These are phyloP conservation scores for Colletotrichum echinochloae DNA, from an alignment of 2,329 filamentous ascomycete genomes.

Conservation along the genomic window DNA sequence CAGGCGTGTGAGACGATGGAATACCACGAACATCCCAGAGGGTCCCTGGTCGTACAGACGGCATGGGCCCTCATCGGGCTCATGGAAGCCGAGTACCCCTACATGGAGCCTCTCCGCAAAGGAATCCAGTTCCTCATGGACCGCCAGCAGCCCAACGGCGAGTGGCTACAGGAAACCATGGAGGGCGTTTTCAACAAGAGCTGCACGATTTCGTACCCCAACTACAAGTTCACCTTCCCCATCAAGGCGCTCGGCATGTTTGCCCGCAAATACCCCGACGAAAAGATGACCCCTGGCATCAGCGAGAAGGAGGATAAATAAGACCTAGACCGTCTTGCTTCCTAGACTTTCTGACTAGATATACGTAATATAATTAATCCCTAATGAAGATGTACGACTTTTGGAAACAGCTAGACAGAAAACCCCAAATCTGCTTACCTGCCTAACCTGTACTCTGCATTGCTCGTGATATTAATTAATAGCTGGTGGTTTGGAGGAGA, in stretches of 20 bases:
- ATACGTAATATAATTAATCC: constrained; percentile 12
- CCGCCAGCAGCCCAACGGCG: constrained; percentile 87
- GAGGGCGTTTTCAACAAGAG: constrained; percentile 99
- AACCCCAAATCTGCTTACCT: not conserved
- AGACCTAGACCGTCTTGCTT: not conserved
- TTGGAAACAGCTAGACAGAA: not conserved
- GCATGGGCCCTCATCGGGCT: constrained; percentile 88
- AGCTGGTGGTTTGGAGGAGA: no score
- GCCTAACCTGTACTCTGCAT: no score
- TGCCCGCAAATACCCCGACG: constrained; percentile 76
- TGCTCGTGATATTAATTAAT: no score
- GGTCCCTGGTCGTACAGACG: constrained; percentile 93
- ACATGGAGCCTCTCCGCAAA: constrained; percentile 77
- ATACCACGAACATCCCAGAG: constrained; percentile 79
- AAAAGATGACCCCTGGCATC: constrained; percentile 57
- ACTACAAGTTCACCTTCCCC: constrained; percentile 97
- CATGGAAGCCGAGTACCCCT: constrained; percentile 84
- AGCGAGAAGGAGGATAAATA: constrained; percentile 21
- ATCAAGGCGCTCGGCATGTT: constrained; percentile 96
- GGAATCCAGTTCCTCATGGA: constrained; percentile 86
- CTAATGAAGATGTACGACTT: constrained; percentile 7
- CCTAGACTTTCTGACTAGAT: not conserved
- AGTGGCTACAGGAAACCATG: constrained; percentile 95
- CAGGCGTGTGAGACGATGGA: constrained; percentile 81
- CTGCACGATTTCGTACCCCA: constrained; percentile 99